These are phyloP conservation scores for Apiospora malaysiana DNA, from an alignment of 2,329 filamentous ascomycete genomes.

Conservation along the genomic window DNA sequence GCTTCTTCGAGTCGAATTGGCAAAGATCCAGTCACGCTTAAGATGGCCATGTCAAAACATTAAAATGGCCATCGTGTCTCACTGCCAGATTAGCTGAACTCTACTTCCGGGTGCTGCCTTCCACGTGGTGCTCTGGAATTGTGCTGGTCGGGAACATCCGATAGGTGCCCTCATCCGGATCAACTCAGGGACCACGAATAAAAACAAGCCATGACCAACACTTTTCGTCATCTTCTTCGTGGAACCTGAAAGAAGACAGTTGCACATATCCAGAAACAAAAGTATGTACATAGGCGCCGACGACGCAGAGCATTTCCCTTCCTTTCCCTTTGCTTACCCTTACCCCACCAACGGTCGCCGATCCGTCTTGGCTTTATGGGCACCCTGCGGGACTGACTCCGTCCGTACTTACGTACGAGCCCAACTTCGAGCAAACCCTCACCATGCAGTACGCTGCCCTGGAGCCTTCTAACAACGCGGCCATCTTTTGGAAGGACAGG, in stretches of 20 bases:
- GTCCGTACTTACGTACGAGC: no score
- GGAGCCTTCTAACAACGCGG: no score
- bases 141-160: constrained; percentile 8
- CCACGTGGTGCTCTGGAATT: background rate
- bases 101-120: constrained; percentile 7
- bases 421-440: no score
- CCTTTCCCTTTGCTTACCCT: no score
- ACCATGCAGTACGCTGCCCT: no score
- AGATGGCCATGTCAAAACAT: constrained; percentile 16
- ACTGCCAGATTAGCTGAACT: constrained; percentile 9
- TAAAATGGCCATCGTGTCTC: background rate
- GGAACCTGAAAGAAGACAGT: background rate
- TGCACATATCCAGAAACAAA: background rate
- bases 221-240: background rate
- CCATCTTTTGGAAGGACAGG: no score
- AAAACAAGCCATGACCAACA: background rate
- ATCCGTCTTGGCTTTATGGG: no score
- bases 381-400: no score
- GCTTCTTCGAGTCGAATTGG: background rate
- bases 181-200: background rate
- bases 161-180: constrained; percentile 9
- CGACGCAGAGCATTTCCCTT: background rate
- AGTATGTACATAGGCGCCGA: background rate
- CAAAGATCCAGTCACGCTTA: background rate
- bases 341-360: no score